A percentile compares a stretch with the other conserved stretches of the same genome.
Conservation (phyloP, 176 grass and related monocot species). For the Cocos nucifera region DNA sequence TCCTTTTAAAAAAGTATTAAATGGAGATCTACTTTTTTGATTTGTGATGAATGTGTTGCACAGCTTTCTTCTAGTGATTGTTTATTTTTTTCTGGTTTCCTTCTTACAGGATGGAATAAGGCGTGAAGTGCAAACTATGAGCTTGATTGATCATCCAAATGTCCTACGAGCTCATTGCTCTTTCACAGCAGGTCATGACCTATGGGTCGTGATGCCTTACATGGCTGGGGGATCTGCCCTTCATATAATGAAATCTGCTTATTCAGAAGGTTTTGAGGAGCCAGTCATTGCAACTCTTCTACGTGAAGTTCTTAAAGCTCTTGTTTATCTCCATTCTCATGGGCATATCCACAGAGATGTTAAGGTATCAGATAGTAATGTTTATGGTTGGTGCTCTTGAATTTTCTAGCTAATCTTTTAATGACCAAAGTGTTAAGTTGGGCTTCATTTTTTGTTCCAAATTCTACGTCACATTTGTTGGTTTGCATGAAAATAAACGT, state of each 20-base stretch:
- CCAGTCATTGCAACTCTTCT: constrained; percentile 86
- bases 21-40: too few species aligned
- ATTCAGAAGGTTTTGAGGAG: constrained; percentile 94
- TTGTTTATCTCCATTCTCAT: constrained; percentile 85
- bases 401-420: too few species aligned
- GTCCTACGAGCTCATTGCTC: constrained; percentile 74
- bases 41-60: too few species aligned
- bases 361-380: constrained; percentile 44
- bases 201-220: constrained; percentile 99
- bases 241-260: constrained; percentile 91
- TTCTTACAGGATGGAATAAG: constrained; percentile 83
- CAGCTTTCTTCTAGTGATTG: too few species aligned
- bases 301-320: constrained; percentile 87
- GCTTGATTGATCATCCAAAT: constrained; percentile 83
- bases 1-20: too few species aligned
- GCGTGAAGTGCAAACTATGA: constrained; percentile 96
- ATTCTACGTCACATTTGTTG: too few species aligned
- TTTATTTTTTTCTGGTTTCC: background rate
- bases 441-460: too few species aligned
- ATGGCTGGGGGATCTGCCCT: constrained; percentile 88
- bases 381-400: too few species aligned
- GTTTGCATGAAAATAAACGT: too few species aligned
- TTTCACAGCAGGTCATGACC: constrained; percentile 58
- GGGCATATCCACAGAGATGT: constrained; percentile 98
- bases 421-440: too few species aligned